These are phyloP conservation scores for Penicillium italicum DNA, from an alignment of 2,329 filamentous ascomycete species.

Conservation along the genomic window DNA sequence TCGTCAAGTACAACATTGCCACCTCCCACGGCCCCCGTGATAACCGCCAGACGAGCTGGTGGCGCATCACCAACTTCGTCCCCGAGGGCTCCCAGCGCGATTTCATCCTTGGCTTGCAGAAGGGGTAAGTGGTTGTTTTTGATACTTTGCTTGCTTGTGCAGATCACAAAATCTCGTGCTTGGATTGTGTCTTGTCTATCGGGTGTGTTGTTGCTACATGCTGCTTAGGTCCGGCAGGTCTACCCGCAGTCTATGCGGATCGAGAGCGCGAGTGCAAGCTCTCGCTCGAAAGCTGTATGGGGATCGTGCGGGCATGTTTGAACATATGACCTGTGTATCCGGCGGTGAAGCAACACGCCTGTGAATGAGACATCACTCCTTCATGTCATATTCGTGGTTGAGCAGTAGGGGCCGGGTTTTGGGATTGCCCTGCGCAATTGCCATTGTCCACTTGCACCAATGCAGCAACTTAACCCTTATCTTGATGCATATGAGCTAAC, in stretches of 20 bases:
- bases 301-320: background rate
- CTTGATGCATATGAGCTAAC: background rate
- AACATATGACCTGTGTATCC: background rate
- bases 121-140: slow-evolving; percentile 66
- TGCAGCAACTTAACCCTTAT: background rate
- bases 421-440: background rate
- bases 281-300: background rate
- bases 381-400: background rate
- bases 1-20: slow-evolving; percentile 74
- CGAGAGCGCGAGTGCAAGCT: background rate
- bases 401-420: too few relatives aligned
- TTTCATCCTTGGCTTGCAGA: slow-evolving; percentile 67
- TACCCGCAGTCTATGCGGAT: background rate
- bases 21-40: slow-evolving; percentile 64
- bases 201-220: background rate
- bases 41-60: slow-evolving; percentile 79
- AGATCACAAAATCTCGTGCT: background rate
- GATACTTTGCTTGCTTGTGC: background rate
- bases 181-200: background rate
- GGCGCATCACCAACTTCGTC: slow-evolving; percentile 70
- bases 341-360: background rate
- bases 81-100: slow-evolving; percentile 66
- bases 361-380: background rate
- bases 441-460: background rate
- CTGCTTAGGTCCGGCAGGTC: background rate